phyloP scores from a whole-genome alignment of 2,329 filamentous ascomycete species.

The Ophiocordyceps unilateralis region DNA sequence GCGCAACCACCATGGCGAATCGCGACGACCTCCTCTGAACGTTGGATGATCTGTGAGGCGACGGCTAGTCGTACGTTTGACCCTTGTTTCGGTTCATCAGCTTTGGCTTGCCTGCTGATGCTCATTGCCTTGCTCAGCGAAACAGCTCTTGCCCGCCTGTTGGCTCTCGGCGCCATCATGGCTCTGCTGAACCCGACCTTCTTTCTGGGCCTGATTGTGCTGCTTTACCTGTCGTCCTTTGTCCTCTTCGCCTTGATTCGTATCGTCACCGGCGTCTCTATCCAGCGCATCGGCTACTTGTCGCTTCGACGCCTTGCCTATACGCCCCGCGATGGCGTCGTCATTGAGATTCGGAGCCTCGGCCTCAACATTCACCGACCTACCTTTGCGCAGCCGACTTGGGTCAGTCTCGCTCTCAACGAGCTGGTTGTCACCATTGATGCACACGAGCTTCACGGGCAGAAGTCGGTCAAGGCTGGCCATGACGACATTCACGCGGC shows the following conservation, averaged over 20 bases:
- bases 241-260: conserved; percentile 85
- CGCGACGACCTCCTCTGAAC: not conserved
- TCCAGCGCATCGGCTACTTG: conserved; percentile 86
- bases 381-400: conserved; percentile 93
- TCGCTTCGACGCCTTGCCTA: conserved; percentile 84
- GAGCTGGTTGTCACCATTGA: conserved; percentile 78
- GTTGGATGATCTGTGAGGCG: not conserved
- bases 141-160: not conserved
- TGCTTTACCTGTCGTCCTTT: conserved; percentile 82
- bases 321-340: conserved; percentile 72
- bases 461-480: conserved; percentile 14
- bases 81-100: not conserved
- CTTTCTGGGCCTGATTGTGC: conserved; percentile 66
- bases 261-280: conserved; percentile 83
- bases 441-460: conserved; percentile 44
- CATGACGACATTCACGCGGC: conserved; percentile 5
- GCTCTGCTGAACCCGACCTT: conserved; percentile 61
- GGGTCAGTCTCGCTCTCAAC: conserved; percentile 77
- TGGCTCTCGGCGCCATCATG: conserved; percentile 23
- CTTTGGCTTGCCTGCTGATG: not conserved
- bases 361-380: conserved; percentile 81
- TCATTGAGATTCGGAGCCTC: conserved; percentile 75
- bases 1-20: not conserved
- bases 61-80: not conserved
- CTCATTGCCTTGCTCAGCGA: not conserved